These are phyloP conservation scores for Trypanosomatidae sp. DNA, from an alignment of 208 protist genomes.

Conservation along the genomic window DNA sequence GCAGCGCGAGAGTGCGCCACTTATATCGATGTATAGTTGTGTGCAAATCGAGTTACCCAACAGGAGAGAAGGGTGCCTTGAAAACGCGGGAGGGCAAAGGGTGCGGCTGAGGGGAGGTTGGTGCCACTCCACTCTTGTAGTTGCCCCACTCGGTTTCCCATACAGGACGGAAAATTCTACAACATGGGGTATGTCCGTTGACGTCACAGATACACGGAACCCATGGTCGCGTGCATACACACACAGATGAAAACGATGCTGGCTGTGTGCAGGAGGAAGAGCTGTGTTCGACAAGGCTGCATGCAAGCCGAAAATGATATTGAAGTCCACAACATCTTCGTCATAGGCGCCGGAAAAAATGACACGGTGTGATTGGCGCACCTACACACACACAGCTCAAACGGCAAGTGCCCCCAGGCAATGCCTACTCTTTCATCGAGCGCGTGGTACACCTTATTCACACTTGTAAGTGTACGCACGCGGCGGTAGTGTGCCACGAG, in stretches of 20 bases:
- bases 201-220: not conserved
- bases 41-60: not conserved
- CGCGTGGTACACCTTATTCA: not conserved
- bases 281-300: not conserved
- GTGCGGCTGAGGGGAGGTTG: no score
- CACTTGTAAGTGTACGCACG: conserved; percentile 1
- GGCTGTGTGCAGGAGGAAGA: not conserved
- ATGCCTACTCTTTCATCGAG: not conserved
- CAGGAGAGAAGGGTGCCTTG: not conserved
- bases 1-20: not conserved
- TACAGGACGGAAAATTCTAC: not conserved
- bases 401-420: not conserved
- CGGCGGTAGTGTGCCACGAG: not conserved
- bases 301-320: not conserved
- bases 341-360: not conserved
- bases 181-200: not conserved
- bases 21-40: not conserved
- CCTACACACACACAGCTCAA: not conserved
- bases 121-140: not conserved
- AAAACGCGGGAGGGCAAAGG: not conserved
- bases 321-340: not conserved
- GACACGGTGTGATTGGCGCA: not conserved
- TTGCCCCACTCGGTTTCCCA: not conserved
- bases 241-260: not conserved
- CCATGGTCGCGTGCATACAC: not conserved